Conservation (phyloP, 2,329 filamentous ascomycete genomes). For the Ceratocystis variospora region DNA sequence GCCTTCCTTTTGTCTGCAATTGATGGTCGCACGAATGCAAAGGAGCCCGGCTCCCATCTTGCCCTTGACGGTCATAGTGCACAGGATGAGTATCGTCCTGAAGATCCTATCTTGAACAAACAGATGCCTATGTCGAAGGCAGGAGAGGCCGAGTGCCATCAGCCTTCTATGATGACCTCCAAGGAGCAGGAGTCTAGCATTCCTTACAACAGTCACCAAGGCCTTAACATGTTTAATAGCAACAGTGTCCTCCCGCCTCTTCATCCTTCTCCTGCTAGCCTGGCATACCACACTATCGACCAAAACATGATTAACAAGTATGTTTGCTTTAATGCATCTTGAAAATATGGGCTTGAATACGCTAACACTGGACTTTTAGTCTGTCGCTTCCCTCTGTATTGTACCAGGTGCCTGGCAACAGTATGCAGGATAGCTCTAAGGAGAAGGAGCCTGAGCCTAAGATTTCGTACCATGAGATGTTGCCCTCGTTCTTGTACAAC, state of each 20-base stretch:
- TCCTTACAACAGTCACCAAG: neutral
- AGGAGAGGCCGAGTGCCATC: neutral
- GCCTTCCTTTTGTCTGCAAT: neutral
- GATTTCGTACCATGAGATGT: neutral
- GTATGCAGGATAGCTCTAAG: neutral
- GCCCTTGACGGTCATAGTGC: neutral
- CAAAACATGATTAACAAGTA: constrained; percentile 14
- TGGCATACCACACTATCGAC: neutral
- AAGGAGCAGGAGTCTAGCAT: neutral
- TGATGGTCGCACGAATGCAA: neutral
- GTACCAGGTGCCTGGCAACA: neutral
- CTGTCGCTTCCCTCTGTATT: neutral
- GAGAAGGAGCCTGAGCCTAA: neutral
- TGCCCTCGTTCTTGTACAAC: constrained; percentile 6
- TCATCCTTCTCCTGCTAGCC: neutral
- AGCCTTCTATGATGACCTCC: neutral
- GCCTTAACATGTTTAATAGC: neutral
- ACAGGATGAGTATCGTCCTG: neutral
- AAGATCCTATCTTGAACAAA: neutral
- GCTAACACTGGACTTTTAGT: neutral
- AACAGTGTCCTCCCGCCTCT: constrained; percentile 2
- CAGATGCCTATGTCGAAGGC: neutral
- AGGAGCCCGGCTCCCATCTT: neutral
- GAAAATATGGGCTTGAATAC: neutral
- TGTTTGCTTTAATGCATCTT: neutral